Percentiles rank a stretch among this genome's conserved stretches.
phyloP scores from a whole-genome alignment of 2,329 filamentous ascomycete genomes.

The Hypocreales sp. region DNA sequence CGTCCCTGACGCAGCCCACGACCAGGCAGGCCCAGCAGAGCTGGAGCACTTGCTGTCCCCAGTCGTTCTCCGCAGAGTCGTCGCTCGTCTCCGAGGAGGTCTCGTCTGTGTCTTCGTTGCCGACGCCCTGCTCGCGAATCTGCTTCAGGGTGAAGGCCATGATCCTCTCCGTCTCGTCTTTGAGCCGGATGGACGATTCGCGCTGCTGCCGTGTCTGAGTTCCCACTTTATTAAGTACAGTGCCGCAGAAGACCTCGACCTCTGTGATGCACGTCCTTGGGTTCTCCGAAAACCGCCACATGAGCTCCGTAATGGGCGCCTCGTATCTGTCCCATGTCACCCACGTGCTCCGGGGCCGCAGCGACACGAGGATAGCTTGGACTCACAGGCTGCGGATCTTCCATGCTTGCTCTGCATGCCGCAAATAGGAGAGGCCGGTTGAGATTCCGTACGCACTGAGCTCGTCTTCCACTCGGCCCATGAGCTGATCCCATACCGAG shows the following conservation, averaged over 20 bases:
- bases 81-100: neutral
- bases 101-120: constrained; percentile 3
- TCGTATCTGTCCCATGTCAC: constrained; percentile 25
- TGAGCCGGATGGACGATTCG: constrained; percentile 33
- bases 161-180: constrained; percentile 33
- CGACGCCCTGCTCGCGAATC: constrained; percentile 8
- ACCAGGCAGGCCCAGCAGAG: constrained; percentile 19
- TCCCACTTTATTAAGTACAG: constrained; percentile 35
- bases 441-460: constrained; percentile 7
- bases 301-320: constrained; percentile 21
- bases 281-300: constrained; percentile 28
- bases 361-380: constrained; percentile 10
- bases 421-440: constrained; percentile 18
- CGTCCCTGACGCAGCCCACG: constrained; percentile 8
- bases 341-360: constrained; percentile 15
- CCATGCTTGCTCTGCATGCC: constrained; percentile 20
- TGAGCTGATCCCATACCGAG: constrained; percentile 28
- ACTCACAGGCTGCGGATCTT: constrained; percentile 30
- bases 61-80: constrained; percentile 2
- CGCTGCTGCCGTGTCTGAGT: constrained; percentile 33
- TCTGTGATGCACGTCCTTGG: constrained; percentile 27
- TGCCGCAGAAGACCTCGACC: constrained; percentile 38
- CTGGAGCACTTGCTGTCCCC: constrained; percentile 13
- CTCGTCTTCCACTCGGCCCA: constrained; percentile 9
- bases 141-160: constrained; percentile 23